phyloP scores from a whole-genome alignment of 306 rosid genomes.

The Quillaja saponaria region DNA sequence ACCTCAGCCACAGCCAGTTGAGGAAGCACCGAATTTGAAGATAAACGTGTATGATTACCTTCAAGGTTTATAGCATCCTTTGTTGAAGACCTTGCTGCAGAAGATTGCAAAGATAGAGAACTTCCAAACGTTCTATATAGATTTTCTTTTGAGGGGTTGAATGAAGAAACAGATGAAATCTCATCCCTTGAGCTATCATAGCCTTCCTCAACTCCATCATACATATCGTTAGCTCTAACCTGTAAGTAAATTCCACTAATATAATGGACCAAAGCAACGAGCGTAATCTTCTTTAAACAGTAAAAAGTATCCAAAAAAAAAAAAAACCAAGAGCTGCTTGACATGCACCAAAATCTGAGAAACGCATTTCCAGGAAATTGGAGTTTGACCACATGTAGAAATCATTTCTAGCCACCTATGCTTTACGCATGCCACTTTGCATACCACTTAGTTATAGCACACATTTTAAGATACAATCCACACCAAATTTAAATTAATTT shows the following conservation, averaged over 20 bases:
- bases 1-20: conserved; percentile 81
- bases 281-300: conserved; percentile 4
- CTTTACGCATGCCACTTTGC: too few relatives aligned
- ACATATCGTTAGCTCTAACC: conserved; percentile 84
- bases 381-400: conserved; percentile 7
- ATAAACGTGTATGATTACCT: conserved; percentile 70
- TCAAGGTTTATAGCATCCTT: conserved; percentile 53
- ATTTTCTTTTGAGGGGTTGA: conserved; percentile 69
- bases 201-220: conserved; percentile 81
- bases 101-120: conserved; percentile 77
- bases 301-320: conserved; percentile 21
- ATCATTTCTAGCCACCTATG: too few relatives aligned
- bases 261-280: conserved; percentile 29
- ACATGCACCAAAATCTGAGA: conserved; percentile 25
- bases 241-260: conserved; percentile 40
- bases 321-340: conserved; percentile 11
- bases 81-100: conserved; percentile 64
- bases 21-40: conserved; percentile 70
- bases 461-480: too few relatives aligned
- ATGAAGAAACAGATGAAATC: conserved; percentile 91
- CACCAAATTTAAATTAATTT: too few relatives aligned
- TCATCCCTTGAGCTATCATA: conserved; percentile 97
- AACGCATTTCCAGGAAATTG: conserved; percentile 14
- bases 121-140: conserved; percentile 76
- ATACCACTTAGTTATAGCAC: too few relatives aligned